These are phyloP conservation scores for Hirsutella rhossiliensis DNA, from an alignment of 2,329 filamentous ascomycete species.

Conservation along the genomic window DNA sequence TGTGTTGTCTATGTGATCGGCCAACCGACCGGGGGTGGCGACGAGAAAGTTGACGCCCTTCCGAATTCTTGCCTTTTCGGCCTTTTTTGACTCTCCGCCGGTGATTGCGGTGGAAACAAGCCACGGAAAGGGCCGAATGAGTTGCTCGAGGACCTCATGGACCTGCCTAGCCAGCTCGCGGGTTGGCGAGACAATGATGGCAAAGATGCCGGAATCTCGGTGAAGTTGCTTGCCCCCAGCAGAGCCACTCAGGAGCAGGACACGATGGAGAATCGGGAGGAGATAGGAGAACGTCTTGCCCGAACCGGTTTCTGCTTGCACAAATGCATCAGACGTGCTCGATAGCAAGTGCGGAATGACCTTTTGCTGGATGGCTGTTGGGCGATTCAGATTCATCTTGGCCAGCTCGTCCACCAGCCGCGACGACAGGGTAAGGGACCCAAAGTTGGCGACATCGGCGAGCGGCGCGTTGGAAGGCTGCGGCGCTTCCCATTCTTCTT, in stretches of 20 bases:
- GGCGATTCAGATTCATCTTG: constrained; percentile 80
- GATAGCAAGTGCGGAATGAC: constrained; percentile 71
- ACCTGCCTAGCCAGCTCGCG: constrained; percentile 94
- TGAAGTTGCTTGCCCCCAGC: constrained; percentile 49
- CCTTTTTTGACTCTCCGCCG: constrained; percentile 56
- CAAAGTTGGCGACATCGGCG: constrained; percentile 75
- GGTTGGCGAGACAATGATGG: constrained; percentile 86
- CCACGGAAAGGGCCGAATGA: constrained; percentile 86
- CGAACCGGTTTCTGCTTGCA: constrained; percentile 93
- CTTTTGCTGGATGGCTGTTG: constrained; percentile 89
- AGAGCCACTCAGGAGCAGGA: constrained; percentile 60
- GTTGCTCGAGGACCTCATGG: constrained; percentile 68
- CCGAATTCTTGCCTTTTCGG: constrained; percentile 83
- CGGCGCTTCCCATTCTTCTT: constrained; percentile 39
- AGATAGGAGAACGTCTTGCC: constrained; percentile 97
- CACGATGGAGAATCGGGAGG: constrained; percentile 78
- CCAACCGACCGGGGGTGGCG: constrained; percentile 82
- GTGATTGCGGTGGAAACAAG: constrained; percentile 80
- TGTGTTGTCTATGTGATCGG: constrained; percentile 87
- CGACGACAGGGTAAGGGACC: constrained; percentile 69
- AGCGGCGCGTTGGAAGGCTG: constrained; percentile 87
- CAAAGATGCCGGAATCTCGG: constrained; percentile 81
- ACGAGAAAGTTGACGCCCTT: constrained; percentile 95
- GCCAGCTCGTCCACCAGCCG: constrained; percentile 71
- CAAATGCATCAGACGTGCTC: constrained; percentile 80